These are phyloP conservation scores for Fraxinus albicans DNA, from an alignment of 305 asterid species.

Conservation along the genomic window DNA sequence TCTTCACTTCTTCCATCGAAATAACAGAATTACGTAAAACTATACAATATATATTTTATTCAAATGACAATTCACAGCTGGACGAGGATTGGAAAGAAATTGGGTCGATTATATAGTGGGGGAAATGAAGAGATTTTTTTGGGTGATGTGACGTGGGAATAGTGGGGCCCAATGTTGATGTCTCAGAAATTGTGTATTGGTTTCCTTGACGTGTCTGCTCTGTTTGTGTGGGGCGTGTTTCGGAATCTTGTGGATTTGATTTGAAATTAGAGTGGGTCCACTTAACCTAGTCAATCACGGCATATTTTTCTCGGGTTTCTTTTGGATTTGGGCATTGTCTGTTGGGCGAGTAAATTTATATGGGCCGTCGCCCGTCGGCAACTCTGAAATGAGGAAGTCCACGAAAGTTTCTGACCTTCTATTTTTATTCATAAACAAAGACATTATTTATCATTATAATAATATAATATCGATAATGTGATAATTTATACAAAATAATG, in stretches of 20 bases:
- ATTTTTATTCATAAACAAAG: neutral
- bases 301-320: neutral
- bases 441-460: too few species aligned
- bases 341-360: neutral
- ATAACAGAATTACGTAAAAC: slow-evolving; percentile 3
- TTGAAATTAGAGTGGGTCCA: slow-evolving; percentile 33
- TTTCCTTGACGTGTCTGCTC: slow-evolving; percentile 39
- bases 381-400: neutral
- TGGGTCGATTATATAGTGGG: slow-evolving; percentile 28
- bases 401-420: neutral
- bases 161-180: slow-evolving; percentile 26
- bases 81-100: neutral
- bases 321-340: neutral
- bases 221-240: slow-evolving; percentile 20
- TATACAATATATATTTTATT: neutral
- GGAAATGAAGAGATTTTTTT: neutral
- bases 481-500: too few species aligned
- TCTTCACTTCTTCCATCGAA: slow-evolving; percentile 41
- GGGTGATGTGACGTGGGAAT: neutral
- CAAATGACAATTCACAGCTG: neutral
- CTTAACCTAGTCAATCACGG: slow-evolving; percentile 26
- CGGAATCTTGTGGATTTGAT: slow-evolving; percentile 23
- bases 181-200: slow-evolving; percentile 26
- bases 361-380: neutral
- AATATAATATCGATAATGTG: too few species aligned